phyloP scores from a whole-genome alignment of 352 stramenopile species.

The Globisporangium recalcitrans region DNA sequence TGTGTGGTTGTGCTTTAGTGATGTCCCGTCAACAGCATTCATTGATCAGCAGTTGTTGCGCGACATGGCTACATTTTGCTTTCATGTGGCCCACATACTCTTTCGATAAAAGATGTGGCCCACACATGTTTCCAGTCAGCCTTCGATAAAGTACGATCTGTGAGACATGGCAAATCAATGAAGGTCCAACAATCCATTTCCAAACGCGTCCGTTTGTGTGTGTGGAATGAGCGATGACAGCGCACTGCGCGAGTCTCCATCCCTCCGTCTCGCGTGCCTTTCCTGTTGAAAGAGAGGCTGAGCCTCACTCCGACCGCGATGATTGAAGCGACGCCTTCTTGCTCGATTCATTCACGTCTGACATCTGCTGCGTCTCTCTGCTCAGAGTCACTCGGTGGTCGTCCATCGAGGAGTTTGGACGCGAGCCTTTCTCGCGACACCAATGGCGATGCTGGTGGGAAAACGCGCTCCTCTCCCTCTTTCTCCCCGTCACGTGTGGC shows the following conservation, averaged over 20 bases:
- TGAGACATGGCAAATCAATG: not conserved
- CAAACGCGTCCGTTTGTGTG: not conserved
- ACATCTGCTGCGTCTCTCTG: not conserved
- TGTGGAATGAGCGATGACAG: not conserved
- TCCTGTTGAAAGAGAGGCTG: not conserved
- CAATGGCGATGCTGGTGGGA: not conserved
- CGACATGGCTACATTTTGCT: conserved; percentile 1
- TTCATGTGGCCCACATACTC: not conserved
- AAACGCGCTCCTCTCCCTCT: not conserved
- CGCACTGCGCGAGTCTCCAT: not conserved
- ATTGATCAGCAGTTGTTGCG: no score
- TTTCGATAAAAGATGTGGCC: not conserved
- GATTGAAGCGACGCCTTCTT: not conserved
- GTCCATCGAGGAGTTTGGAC: conserved; percentile 5
- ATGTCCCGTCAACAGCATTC: not conserved
- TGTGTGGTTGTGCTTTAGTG: not conserved
- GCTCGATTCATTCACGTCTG: not conserved
- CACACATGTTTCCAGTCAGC: not conserved
- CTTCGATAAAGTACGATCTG: not conserved
- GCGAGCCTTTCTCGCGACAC: not conserved
- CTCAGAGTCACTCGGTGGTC: not conserved
- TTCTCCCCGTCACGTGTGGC: not conserved
- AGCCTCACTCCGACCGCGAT: not conserved
- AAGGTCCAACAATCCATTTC: not conserved
- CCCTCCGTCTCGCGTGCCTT: not conserved